Conservation (phyloP, 2,329 filamentous ascomycete genomes). For the Hypoxylon sp. region DNA sequence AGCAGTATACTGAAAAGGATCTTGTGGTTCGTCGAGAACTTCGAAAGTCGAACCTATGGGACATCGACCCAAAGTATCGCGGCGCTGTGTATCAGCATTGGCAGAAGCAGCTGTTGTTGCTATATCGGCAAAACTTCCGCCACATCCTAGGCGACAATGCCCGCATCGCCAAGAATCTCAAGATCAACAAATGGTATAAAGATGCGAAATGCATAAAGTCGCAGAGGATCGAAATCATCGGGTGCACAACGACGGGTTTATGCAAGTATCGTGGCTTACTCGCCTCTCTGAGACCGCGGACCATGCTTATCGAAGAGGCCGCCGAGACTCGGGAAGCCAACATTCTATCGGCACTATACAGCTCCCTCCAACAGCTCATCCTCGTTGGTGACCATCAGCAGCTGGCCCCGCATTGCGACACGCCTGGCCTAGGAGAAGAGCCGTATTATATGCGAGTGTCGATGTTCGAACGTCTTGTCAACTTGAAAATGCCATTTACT, state of each 20-base stretch:
- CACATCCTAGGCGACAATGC: slow-evolving; percentile 65
- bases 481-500: slow-evolving; percentile 73
- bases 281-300: slow-evolving; percentile 73
- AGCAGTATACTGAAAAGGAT: slow-evolving; percentile 44
- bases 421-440: slow-evolving; percentile 68
- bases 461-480: slow-evolving; percentile 84
- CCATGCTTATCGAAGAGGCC: slow-evolving; percentile 84
- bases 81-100: slow-evolving; percentile 77
- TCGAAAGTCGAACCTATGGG: slow-evolving; percentile 69
- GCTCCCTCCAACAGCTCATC: slow-evolving; percentile 67
- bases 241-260: slow-evolving; percentile 82
- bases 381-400: slow-evolving; percentile 86
- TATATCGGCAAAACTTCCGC: slow-evolving; percentile 64
- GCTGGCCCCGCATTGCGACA: slow-evolving; percentile 77
- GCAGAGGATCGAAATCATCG: slow-evolving; percentile 66
- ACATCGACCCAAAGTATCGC: slow-evolving; percentile 68
- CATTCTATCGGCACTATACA: slow-evolving; percentile 66
- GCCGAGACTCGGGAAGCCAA: slow-evolving; percentile 80
- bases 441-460: slow-evolving; percentile 80
- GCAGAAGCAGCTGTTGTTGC: slow-evolving; percentile 67
- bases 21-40: slow-evolving; percentile 55
- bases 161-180: slow-evolving; percentile 65
- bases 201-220: slow-evolving; percentile 63
- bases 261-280: slow-evolving; percentile 84
- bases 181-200: slow-evolving; percentile 70